Base-by-base conservation (phyloP, 1,284 basidiomycete species). In the Fomes fomentarius region DNA sequence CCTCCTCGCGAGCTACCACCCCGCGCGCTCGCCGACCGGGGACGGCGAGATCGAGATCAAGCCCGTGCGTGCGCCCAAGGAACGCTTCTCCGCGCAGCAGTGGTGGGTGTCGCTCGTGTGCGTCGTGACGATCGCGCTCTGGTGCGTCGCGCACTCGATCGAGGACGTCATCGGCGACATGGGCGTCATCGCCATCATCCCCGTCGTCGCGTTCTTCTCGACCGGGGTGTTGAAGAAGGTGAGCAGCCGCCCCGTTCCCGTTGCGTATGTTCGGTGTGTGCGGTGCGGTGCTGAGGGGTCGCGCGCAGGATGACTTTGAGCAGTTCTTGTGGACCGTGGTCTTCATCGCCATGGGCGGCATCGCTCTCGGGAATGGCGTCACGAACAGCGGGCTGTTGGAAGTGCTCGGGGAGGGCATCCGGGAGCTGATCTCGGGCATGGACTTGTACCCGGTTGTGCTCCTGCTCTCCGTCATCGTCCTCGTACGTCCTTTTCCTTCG, bases 331-430 rank as follows among this genome's bases (percentile, higher is more conserved):
- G 94, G 94, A 90, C 90, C 0, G 95, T 97, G 58, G 94, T 96
- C 25, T 91, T 94, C 75, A 78, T 96, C 49, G 94, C 94, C n/a
- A 99, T 99, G 96, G 96, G 97, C 17, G 96, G 97, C 31, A 96
- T 98, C 47, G 94, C 95, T 0, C 83, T 98, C 3, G 97, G 96
- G 44, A 94, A 98, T 69, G 96, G 94, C 2, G 96, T 99, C 2
- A 83, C 87, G 17, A 89, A 91, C 2, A 96, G 93, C 37, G 96
- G 97, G 0, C 77, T 99, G 35, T 79, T 98, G 28, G 84, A 87
- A 30, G 82, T 89, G 31, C 79, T 95, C 72, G 93, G 94, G 64
- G 71, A 70, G 0, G 68, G 85, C 15, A 89, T 98, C 51, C 83
- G 90, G 42, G 67, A 75, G 7, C 66, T 90, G 24, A 87, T 98